These are phyloP conservation scores for Boletus huronensis DNA, from an alignment of 768 basidiomycete species.

Conservation along the genomic window DNA sequence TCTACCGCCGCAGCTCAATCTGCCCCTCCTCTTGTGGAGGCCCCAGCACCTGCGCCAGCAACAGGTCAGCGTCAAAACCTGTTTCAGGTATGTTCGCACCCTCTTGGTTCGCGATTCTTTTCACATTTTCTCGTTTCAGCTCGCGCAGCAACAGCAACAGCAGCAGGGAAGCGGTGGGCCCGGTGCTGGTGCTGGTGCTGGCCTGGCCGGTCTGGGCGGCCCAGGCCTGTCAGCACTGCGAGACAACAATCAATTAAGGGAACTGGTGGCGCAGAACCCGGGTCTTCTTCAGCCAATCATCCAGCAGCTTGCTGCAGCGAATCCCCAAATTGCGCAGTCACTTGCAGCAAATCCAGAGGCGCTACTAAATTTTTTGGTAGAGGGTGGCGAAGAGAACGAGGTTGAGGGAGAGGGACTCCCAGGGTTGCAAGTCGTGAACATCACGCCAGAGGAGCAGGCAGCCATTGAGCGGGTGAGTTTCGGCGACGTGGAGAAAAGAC, in stretches of 20 bases:
- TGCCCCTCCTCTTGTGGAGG: conserved; percentile 36
- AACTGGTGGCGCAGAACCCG: conserved; percentile 75
- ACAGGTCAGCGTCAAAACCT: conserved; percentile 70
- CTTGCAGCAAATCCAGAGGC: conserved; percentile 71
- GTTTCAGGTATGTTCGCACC: conserved; percentile 61
- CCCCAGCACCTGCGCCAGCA: conserved; percentile 20
- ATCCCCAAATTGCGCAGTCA: conserved; percentile 71
- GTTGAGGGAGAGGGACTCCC: conserved; percentile 38
- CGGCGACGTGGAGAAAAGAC: background rate
- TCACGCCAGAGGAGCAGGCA: conserved; percentile 84
- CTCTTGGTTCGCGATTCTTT: background rate
- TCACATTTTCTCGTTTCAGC: conserved; percentile 36
- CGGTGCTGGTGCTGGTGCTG: background rate
- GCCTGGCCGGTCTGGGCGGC: conserved; percentile 12
- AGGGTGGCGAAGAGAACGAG: conserved; percentile 37
- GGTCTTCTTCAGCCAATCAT: conserved; percentile 72
- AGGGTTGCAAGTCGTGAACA: conserved; percentile 49
- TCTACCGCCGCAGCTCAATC: conserved; percentile 46
- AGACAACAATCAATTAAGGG: conserved; percentile 64
- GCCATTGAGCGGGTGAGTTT: conserved; percentile 84
- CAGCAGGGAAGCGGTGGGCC: conserved; percentile 28
- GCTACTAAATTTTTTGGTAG: conserved; percentile 61
- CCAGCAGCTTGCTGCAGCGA: conserved; percentile 71
- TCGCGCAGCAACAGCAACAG: conserved; percentile 57
- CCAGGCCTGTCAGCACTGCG: conserved; percentile 53